Evolutionary conservation across 129 eudicot genomes (phyloP), one percentile per base, ranked within the genome.

Genomic region (Artemisia tridentata): DNA sequence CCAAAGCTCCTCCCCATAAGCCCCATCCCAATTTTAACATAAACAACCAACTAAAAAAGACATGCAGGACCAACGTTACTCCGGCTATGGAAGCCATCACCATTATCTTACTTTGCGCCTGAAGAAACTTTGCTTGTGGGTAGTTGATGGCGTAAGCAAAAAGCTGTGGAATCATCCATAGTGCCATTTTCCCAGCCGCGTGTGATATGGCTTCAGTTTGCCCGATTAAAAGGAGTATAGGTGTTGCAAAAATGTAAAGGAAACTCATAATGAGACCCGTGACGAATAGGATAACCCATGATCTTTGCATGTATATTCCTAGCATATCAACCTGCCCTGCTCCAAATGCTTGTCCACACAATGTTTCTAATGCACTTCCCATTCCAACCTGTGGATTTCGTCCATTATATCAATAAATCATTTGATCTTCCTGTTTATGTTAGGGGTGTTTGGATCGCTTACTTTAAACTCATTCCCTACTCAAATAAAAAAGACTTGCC

Each of bases 301-400:
- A 86, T 63, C 88, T 20, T 56, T 87, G 88, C 89, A 87, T 78
- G 56, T 84, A 87, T 34, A 87, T 56, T 2, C 92, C 88, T 11
- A 87, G 6, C 92, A 87, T 87, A 20, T 84, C 76, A 0, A 75
- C 15, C n/a, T 79, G 81, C 1, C 85, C 83, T 7, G 92, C 92
- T 5, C 92, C 92, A 13, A 67, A 87, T 29, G 92, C 92, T 76
- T 87, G 88, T 15, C 92, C 88, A 69, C 92, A 86, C 7, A 86
- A 74, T 1, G 91, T 86, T 49, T 86, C 88, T 52, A 86, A 72
- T 38, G 91, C 91, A 21, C 88, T 80, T 11, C 84, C 91, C 88
- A 84, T 84, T 67, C 88, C 88, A 5, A 80, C 70, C 88, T 83
- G 74, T 13, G 5, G 72, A 47, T 29, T 38, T 71, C 31, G 14